phyloP scores from a whole-genome alignment of 2,329 filamentous ascomycete species.

The Cordyceps tenuipes region DNA sequence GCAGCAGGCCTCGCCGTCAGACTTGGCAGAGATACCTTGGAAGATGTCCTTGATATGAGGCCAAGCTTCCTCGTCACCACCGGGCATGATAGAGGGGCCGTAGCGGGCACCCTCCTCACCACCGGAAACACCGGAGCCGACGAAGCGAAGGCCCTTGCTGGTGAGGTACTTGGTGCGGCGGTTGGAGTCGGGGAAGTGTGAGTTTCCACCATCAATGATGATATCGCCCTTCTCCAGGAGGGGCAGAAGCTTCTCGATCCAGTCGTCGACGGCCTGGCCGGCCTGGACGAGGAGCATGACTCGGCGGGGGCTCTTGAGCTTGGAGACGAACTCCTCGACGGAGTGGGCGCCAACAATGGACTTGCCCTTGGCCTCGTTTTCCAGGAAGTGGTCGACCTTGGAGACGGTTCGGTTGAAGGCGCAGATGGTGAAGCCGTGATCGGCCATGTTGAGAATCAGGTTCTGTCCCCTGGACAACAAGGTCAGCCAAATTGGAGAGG shows the following conservation, averaged over 20 bases:
- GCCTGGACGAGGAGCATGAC: conserved; percentile 99
- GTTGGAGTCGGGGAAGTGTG: conserved; percentile 93
- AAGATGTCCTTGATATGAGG: conserved; percentile 98
- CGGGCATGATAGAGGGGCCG: conserved; percentile 96
- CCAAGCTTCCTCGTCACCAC: conserved; percentile 97
- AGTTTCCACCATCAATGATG: conserved; percentile 97
- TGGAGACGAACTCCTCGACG: conserved; percentile 87
- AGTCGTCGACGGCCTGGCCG: conserved; percentile 94
- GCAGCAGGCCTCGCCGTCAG: conserved; percentile 93
- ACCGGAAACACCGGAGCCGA: conserved; percentile 95
- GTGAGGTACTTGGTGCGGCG: conserved; percentile 83
- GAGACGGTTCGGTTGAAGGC: conserved; percentile 98
- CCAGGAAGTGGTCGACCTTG: conserved; percentile 94
- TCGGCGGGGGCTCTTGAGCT: conserved; percentile 94
- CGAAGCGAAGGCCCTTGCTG: conserved; percentile 85
- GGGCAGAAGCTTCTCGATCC: conserved; percentile 90
- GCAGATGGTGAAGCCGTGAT: conserved; percentile 91
- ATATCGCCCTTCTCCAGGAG: conserved; percentile 82
- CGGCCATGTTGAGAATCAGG: conserved; percentile 82
- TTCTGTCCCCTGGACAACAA: conserved; percentile 58
- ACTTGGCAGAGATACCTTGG: conserved; percentile 96
- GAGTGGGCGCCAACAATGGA: conserved; percentile 88
- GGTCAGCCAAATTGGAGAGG: conserved; percentile 12
- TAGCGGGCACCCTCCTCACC: conserved; percentile 99
- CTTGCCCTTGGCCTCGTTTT: conserved; percentile 91